phyloP scores from a whole-genome alignment of 2,329 filamentous ascomycete genomes.

The Arthrinium puccinioides region DNA sequence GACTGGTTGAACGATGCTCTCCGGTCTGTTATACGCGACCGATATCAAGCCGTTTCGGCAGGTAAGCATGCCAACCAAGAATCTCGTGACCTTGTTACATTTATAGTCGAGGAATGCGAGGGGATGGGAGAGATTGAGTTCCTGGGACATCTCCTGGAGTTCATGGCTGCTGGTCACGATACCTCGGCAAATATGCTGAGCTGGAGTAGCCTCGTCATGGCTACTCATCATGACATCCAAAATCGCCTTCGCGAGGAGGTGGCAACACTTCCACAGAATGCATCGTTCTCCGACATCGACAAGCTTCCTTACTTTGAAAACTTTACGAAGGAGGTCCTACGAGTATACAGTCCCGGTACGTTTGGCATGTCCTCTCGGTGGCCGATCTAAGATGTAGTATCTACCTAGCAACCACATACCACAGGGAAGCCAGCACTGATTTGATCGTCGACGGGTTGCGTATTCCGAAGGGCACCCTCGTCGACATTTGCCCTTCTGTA shows the following conservation, averaged over 20 bases:
- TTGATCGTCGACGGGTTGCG: conserved; percentile 13
- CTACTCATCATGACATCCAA: conserved; percentile 5
- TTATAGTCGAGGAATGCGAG: conserved; percentile 8
- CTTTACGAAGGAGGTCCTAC: conserved; percentile 5
- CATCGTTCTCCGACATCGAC: conserved; percentile 14
- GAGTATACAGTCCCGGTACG: conserved; percentile 8
- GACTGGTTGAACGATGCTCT: conserved; percentile 7
- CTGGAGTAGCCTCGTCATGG: conserved; percentile 6
- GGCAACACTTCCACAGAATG: conserved; percentile 1
- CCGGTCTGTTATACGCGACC: neutral
- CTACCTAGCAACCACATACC: conserved; percentile 5
- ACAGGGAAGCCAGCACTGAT: conserved; percentile 10
- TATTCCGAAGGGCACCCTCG: conserved; percentile 14
- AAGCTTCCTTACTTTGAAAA: conserved; percentile 7
- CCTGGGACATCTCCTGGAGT: conserved; percentile 8
- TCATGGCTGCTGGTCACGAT: conserved; percentile 10
- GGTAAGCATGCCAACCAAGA: conserved; percentile 5
- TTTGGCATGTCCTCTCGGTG: neutral
- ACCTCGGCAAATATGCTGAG: conserved; percentile 9
- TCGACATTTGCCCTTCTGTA: conserved; percentile 13
- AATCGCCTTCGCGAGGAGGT: conserved; percentile 6
- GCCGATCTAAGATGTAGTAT: neutral
- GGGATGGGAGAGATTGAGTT: conserved; percentile 7
- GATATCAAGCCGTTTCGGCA: neutral
- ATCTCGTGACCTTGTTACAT: conserved; percentile 6